Percentiles rank a stretch among this genome's conserved stretches.
These are phyloP conservation scores for Lentinula edodes DNA, from an alignment of 768 basidiomycete species.

Conservation along the genomic window DNA sequence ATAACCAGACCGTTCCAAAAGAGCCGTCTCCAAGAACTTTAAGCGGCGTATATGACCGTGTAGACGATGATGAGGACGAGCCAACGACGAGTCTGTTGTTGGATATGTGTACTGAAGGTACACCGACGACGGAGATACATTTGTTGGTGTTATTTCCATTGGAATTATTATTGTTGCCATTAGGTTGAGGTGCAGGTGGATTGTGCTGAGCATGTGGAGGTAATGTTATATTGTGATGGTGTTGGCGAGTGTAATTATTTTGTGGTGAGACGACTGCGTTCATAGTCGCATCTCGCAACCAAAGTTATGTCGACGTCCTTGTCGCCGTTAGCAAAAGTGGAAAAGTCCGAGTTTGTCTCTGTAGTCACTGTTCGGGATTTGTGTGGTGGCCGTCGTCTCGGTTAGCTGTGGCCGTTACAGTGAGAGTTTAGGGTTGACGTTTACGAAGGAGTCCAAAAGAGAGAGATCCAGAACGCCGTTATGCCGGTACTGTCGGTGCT, in stretches of 20 bases:
- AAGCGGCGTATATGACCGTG: slow-evolving; percentile 88
- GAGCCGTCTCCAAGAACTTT: slow-evolving; percentile 98
- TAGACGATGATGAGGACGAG: slow-evolving; percentile 66
- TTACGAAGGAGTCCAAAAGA: background rate
- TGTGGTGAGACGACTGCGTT: slow-evolving; percentile 1
- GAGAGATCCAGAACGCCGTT: background rate
- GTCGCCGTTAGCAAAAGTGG: background rate
- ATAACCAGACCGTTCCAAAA: slow-evolving; percentile 97
- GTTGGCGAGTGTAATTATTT: slow-evolving; percentile 19
- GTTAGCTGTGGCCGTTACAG: background rate
- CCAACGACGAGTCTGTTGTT: slow-evolving; percentile 70
- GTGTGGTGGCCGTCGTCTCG: background rate
- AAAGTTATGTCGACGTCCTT: background rate
- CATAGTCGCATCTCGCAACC: slow-evolving; percentile 9
- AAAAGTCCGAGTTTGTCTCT: background rate
- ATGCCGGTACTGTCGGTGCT: background rate
- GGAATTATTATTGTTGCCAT: slow-evolving; percentile 16
- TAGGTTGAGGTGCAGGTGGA: background rate
- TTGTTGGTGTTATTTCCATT: slow-evolving; percentile 35
- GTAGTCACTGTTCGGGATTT: background rate
- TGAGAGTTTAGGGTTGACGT: background rate
- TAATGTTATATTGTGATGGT: slow-evolving; percentile 15
- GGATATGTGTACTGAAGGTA: slow-evolving; percentile 73
- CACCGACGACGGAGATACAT: slow-evolving; percentile 61
- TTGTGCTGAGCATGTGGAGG: background rate